Conservation (phyloP, 2,329 filamentous ascomycete species). For the Verticillium alfalfae region DNA sequence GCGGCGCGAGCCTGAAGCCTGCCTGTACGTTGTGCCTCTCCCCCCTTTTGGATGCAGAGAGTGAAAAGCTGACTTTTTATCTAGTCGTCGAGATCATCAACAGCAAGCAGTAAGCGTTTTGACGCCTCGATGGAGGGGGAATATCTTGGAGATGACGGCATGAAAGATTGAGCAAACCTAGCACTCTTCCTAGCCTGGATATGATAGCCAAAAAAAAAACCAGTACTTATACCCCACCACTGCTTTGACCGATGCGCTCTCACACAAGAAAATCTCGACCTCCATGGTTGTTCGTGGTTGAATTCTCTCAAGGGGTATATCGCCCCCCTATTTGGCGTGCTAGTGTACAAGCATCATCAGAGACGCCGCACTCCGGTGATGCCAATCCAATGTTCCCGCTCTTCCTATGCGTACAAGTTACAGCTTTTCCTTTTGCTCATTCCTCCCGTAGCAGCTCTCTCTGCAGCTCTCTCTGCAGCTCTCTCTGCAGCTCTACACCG, state of each 20-base stretch:
- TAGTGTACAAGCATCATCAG: constrained; percentile 1
- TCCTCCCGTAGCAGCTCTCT: neutral
- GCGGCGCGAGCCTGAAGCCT: constrained; percentile 94
- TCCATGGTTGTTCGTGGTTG: neutral
- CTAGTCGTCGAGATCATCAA: constrained; percentile 57
- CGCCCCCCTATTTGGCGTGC: neutral
- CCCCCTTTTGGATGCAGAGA: neutral
- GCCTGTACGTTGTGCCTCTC: constrained; percentile 59
- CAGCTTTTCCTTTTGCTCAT: neutral
- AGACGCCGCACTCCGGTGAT: neutral
- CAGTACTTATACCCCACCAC: neutral
- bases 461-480: constrained; percentile 11
- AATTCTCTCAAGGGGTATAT: neutral
- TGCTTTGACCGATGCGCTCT: neutral
- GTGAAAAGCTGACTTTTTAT: constrained; percentile 10
- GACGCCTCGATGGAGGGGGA: neutral
- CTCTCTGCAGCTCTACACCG: constrained; percentile 32
- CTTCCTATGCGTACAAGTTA: neutral
- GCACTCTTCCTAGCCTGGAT: neutral
- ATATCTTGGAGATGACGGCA: neutral
- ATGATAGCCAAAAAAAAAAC: neutral
- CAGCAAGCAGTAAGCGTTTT: constrained; percentile 39
- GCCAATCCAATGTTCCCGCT: neutral
- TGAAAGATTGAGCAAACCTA: neutral
- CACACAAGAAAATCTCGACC: neutral